Percentiles rank a stretch among this genome's conserved stretches.
Evolutionary conservation across 768 basidiomycete species (phyloP).

Genomic region (Astraeus odoratus): DNA sequence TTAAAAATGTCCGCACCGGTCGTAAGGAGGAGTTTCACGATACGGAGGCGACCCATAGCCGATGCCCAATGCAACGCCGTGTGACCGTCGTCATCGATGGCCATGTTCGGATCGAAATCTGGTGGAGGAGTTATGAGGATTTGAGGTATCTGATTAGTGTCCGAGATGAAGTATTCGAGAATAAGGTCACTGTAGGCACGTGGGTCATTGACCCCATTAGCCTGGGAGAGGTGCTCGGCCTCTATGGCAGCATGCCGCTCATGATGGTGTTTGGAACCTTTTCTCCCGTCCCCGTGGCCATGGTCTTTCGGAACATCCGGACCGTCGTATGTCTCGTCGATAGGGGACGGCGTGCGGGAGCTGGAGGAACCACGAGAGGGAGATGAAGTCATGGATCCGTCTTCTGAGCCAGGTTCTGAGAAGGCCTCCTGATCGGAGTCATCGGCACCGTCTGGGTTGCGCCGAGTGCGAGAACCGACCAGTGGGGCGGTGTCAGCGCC

Average conservation of each 20-base stretch:
- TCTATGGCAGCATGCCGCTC: constrained; percentile 41
- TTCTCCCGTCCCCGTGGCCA: constrained; percentile 36
- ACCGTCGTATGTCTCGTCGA: constrained; percentile 40
- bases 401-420: constrained; percentile 73
- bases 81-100: constrained; percentile 97
- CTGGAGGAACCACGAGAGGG: constrained; percentile 80
- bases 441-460: constrained; percentile 42
- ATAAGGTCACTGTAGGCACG: constrained; percentile 92
- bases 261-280: constrained; percentile 43
- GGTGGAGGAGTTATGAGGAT: constrained; percentile 81
- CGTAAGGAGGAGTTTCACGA: constrained; percentile 89
- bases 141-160: constrained; percentile 84
- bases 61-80: constrained; percentile 98
- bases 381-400: constrained; percentile 85
- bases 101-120: constrained; percentile 93
- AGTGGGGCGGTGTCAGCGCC: background rate
- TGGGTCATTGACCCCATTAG: constrained; percentile 46
- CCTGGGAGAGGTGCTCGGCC: constrained; percentile 29
- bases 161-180: constrained; percentile 97
- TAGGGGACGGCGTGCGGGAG: constrained; percentile 92
- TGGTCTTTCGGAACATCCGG: constrained; percentile 15
- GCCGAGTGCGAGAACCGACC: constrained; percentile 54
- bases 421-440: constrained; percentile 57
- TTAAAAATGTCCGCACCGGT: constrained; percentile 96
- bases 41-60: constrained; percentile 95